Percentiles rank a stretch among this genome's conserved stretches.
Evolutionary conservation across 1,284 basidiomycete species (phyloP).

Genomic region (Trichosporon inkin): DNA sequence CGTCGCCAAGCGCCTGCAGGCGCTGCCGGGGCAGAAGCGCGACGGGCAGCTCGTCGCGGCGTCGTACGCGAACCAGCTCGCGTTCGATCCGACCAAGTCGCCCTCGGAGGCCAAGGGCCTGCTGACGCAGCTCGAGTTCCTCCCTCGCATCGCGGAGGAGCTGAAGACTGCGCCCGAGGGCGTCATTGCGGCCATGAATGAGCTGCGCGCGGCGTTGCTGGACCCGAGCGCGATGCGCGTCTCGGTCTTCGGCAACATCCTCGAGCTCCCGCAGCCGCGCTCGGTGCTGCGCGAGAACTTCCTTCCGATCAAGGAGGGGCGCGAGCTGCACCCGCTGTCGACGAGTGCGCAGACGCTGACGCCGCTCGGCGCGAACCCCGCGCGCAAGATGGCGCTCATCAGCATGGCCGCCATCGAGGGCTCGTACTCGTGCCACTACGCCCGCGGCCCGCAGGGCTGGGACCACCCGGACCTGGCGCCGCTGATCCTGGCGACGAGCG

Average conservation of each 20-base stretch:
- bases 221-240: slow-evolving; percentile 77
- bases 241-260: slow-evolving; percentile 79
- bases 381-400: slow-evolving; percentile 74
- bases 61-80: slow-evolving; percentile 65
- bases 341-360: slow-evolving; percentile 69
- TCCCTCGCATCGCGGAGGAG: slow-evolving; percentile 69
- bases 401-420: slow-evolving; percentile 92
- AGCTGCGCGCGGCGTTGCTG: slow-evolving; percentile 64
- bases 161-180: slow-evolving; percentile 70
- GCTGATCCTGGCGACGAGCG: slow-evolving; percentile 75
- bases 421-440: slow-evolving; percentile 75
- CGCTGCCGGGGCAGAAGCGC: slow-evolving; percentile 88
- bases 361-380: slow-evolving; percentile 66
- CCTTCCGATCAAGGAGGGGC: slow-evolving; percentile 55
- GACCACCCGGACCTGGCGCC: slow-evolving; percentile 79
- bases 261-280: slow-evolving; percentile 67
- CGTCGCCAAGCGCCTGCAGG: slow-evolving; percentile 83
- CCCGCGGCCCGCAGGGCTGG: slow-evolving; percentile 72
- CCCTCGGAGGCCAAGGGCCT: slow-evolving; percentile 69
- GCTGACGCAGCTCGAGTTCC: slow-evolving; percentile 69
- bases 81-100: slow-evolving; percentile 66
- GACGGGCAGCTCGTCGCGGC: slow-evolving; percentile 76
- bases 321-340: slow-evolving; percentile 63
- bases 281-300: slow-evolving; percentile 69
- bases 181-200: slow-evolving; percentile 69